Base-by-base conservation (phyloP, 2,329 filamentous ascomycete genomes). In the Stemphylium lycopersici region DNA sequence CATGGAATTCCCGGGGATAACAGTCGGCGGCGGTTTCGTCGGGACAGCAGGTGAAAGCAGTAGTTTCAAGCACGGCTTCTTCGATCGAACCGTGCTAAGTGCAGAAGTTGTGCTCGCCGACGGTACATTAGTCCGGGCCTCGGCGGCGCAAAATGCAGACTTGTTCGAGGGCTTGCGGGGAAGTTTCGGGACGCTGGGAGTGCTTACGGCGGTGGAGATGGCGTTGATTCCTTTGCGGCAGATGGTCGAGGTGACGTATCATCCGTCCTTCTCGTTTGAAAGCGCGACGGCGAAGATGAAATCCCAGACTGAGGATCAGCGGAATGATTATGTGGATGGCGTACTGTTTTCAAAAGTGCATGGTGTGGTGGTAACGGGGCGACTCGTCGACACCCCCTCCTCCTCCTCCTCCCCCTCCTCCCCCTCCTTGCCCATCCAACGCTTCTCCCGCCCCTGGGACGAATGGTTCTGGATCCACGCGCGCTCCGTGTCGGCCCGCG, bases 381-480 rank as follows among this genome's bases (percentile, higher is more conserved):
- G 77, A 4, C 75, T 89, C 6, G 79, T 80, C 1, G 77, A 87
- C 46, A 7, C 4, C 24, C 24, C 24, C 4, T 37, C 62, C n/a
- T n/a, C n/a, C n/a, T n/a, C n/a, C n/a, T n/a, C n/a, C n/a, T n/a
- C n/a, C n/a, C n/a, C n/a, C n/a, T n/a, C n/a, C n/a, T n/a, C n/a
- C n/a, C n/a, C n/a, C n/a, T n/a, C n/a, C n/a, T n/a, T n/a, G n/a
- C n/a, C 62, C 3, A 15, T 76, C 2, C 67, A 72, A 22, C 65
- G 65, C 15, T 89, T 90, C 70, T 83, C 81, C 2, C 76, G 81
- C 2, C 76, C 82, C 0, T 76, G 72, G 29, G 87, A 92, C 59
- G 84, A 86, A 2, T 92, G 89, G 90, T 92, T 90, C 70, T 91
- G 90, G 59, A 76, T 90, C 0, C 88, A 89, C 59, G 87, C 83